Conservation (phyloP, 2,329 filamentous ascomycete species). For the Aspergillus latus region DNA sequence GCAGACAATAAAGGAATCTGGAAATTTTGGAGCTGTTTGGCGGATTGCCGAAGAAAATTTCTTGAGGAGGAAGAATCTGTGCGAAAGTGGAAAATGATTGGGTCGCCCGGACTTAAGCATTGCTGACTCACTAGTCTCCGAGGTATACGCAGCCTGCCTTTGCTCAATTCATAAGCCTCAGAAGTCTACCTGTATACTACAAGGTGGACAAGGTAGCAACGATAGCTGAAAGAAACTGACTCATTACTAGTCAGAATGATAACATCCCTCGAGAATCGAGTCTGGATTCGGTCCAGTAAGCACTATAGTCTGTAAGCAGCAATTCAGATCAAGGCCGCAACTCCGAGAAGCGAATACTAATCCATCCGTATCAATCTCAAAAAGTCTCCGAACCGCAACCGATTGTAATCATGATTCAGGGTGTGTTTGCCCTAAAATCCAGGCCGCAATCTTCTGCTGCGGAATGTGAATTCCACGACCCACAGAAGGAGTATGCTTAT, state of each 20-base stretch:
- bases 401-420: background rate
- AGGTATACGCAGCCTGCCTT: background rate
- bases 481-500: background rate
- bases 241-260: background rate
- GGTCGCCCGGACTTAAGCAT: background rate
- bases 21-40: background rate
- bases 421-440: background rate
- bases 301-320: too few species aligned
- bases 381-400: conserved; percentile 11
- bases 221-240: background rate
- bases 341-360: background rate
- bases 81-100: background rate
- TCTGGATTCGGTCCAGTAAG: too few species aligned
- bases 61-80: background rate
- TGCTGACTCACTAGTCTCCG: background rate
- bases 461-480: background rate
- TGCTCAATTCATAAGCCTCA: too few species aligned
- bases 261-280: background rate
- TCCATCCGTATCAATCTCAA: conserved; percentile 4
- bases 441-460: background rate
- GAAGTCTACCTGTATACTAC: too few species aligned
- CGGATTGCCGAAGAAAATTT: background rate
- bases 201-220: background rate
- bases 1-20: background rate
- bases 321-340: background rate